Evolutionary conservation across 352 stramenopile species (phyloP), one percentile per base, ranked within the genome.

Genomic region (Phytophthora brassicae): DNA sequence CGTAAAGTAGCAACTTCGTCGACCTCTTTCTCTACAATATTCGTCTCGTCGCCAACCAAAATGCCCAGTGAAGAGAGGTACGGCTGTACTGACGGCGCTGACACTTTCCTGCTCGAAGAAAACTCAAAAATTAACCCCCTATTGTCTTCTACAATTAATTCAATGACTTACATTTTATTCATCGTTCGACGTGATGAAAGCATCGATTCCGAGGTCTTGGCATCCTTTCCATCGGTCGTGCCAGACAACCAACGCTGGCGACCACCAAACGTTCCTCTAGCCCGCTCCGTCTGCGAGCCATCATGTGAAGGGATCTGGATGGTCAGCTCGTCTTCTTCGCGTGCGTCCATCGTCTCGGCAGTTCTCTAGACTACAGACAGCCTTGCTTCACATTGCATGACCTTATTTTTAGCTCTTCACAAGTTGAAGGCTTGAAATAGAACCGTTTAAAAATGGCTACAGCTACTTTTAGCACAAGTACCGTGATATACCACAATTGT

Each of bases 1-100:
- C 81, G 81, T 6, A 92, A 66, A 60, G 73, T 74, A 3, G 80
- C 68, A 22, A 92, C 71, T 63, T 93, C 84, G 55, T 93, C 86
- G 8, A 88, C 72, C 64, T 93, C 82, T 39, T 88, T 89, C 44
- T 92, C 82, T 6, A 93, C 81, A 51, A 93, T 89, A 20, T 91
- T 80, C 16, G 78, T 79, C 55, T 93, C 84, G 23, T 91, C 81
- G 9, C 84, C 84, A 16, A 93, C 77, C 7, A 74, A 16, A 49
- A 90, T 89, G 7, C 84, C 84, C 46, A 93, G 77, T 11, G 81
- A 90, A 8, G 77, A 84, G 45, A 93, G 56, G 43, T 89, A 93
- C 11, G 80, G 81, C 52, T 88, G 74, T 44, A 91, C 81, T 1
- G 78, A 90, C 28, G 80, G 81, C 4, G 81, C 74, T 0, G 80